Evolutionary conservation across 805 yeast genomes (phyloP).

Genomic region (Metschnikowia bowlesiae): DNA sequence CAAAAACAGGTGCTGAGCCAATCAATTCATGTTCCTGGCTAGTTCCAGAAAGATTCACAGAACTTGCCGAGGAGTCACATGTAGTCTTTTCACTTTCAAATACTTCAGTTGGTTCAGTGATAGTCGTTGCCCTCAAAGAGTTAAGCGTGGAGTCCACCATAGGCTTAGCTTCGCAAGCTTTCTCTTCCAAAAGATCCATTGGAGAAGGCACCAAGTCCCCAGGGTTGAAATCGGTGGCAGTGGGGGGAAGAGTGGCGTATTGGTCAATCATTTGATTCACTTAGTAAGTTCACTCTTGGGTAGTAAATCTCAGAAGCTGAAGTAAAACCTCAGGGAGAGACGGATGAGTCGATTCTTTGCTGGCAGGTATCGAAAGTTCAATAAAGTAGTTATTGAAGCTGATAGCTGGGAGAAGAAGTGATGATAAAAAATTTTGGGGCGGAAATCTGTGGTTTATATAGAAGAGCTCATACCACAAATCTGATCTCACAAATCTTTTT

Average conservation of each 20-base stretch:
- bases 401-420: background rate
- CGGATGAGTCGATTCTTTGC: background rate
- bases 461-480: background rate
- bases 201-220: background rate
- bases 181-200: background rate
- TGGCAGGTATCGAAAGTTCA: background rate
- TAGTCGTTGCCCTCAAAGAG: background rate
- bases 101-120: background rate
- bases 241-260: background rate
- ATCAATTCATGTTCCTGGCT: background rate
- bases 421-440: background rate
- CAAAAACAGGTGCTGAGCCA: background rate
- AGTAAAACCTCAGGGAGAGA: background rate
- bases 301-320: background rate
- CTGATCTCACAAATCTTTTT: background rate
- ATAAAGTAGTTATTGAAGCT: background rate
- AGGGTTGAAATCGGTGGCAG: background rate
- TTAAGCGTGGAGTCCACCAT: background rate
- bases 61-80: no score
- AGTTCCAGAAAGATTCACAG: background rate
- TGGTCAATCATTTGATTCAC: background rate
- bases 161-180: background rate
- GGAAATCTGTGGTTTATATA: background rate
- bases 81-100: no score
- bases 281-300: background rate